These are phyloP conservation scores for Linnemannia exigua DNA, from an alignment of 192 early-diverging fungal species.

Conservation along the genomic window DNA sequence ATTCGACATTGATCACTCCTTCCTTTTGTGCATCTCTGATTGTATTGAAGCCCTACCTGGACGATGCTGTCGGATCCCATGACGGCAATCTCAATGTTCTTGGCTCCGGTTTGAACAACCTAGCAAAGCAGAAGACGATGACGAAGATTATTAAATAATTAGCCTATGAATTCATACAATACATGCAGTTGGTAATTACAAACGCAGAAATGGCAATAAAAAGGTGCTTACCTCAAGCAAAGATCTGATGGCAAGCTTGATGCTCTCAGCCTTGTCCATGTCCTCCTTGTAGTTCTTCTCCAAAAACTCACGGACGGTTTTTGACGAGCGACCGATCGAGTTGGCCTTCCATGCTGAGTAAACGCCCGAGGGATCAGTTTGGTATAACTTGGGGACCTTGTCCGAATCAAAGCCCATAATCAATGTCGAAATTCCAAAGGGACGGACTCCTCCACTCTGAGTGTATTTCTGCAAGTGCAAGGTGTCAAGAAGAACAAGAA, in stretches of 20 bases:
- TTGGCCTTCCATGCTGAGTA: slow-evolving; percentile 99
- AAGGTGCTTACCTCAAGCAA: slow-evolving; percentile 81
- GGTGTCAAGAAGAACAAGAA: neutral
- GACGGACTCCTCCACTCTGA: slow-evolving; percentile 97
- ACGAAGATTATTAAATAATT: neutral
- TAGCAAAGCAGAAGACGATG: slow-evolving; percentile 5
- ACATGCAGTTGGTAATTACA: neutral
- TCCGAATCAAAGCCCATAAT: slow-evolving; percentile 96
- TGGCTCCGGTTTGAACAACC: slow-evolving; percentile 99
- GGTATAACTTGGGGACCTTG: slow-evolving; percentile 92
- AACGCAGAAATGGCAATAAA: neutral
- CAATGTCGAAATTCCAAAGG: slow-evolving; percentile 98
- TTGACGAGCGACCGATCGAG: slow-evolving; percentile 95
- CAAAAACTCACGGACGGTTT: slow-evolving; percentile 98
- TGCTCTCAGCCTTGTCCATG: slow-evolving; percentile 80
- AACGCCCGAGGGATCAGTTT: slow-evolving; percentile 99
- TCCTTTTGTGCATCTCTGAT: neutral
- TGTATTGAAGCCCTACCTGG: slow-evolving; percentile 63
- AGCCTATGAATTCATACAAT: neutral
- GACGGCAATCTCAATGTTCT: slow-evolving; percentile 98
- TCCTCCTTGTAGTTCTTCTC: slow-evolving; percentile 97
- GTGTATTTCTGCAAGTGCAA: slow-evolving; percentile 87
- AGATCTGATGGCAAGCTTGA: slow-evolving; percentile 94
- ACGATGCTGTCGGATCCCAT: slow-evolving; percentile 85
- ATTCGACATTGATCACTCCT: neutral